Conservation (phyloP, 768 basidiomycete genomes). For the Phaffia tasmanica region DNA sequence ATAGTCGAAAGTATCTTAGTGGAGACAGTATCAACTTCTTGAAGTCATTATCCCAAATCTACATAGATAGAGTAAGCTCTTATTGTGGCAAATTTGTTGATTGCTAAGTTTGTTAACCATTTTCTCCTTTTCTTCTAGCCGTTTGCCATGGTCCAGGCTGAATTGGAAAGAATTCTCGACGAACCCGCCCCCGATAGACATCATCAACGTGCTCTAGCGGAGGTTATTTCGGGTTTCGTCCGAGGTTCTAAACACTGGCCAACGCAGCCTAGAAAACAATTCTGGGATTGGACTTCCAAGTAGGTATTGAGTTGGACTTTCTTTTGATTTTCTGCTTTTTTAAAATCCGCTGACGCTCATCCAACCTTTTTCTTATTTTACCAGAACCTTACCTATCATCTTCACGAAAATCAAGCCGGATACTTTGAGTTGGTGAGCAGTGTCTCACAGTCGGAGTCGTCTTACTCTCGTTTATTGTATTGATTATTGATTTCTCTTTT, state of each 20-base stretch:
- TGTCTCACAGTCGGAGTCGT: conserved; percentile 48
- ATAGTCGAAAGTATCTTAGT: conserved; percentile 42
- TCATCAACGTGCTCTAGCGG: conserved; percentile 76
- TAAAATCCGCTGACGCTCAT: background rate
- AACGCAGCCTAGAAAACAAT: conserved; percentile 42
- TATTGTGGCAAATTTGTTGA: conserved; percentile 42
- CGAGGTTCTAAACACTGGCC: conserved; percentile 83
- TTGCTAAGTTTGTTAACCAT: too few relatives aligned
- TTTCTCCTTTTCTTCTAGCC: conserved; percentile 2
- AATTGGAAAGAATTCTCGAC: conserved; percentile 52
- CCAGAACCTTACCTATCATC: conserved; percentile 46
- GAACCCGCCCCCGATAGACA: conserved; percentile 56
- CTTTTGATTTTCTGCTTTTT: conserved; percentile 36
- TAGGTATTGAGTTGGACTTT: conserved; percentile 31
- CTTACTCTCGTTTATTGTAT: conserved; percentile 12
- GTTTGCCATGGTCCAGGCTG: conserved; percentile 43
- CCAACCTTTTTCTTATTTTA: background rate
- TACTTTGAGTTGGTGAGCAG: conserved; percentile 65
- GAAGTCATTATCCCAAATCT: conserved; percentile 54
- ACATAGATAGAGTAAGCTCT: conserved; percentile 55
- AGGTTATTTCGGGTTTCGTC: conserved; percentile 62
- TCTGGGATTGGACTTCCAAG: conserved; percentile 56
- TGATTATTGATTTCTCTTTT: conserved; percentile 11
- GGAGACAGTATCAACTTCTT: conserved; percentile 34
- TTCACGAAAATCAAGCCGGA: conserved; percentile 73